Evolutionary conservation across 2,329 filamentous ascomycete species (phyloP), one percentile per base, ranked within the genome.

Genomic region (Trichoderma semiorbis): DNA sequence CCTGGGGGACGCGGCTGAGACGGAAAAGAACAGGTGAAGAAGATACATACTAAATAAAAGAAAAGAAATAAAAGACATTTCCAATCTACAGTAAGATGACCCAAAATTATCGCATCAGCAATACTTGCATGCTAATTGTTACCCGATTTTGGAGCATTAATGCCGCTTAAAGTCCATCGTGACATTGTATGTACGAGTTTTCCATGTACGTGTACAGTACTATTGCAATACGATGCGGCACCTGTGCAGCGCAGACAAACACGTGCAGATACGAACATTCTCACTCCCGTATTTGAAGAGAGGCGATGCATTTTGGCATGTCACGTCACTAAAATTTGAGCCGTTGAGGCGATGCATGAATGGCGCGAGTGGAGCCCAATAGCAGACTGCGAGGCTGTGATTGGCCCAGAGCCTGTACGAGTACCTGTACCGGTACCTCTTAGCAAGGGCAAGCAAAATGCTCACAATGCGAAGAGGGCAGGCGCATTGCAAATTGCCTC

Each of bases 301-400:
- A 39, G 32, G 64, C 47, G 24, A 57, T 57, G 64, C 47, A 67
- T 12, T 43, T 39, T 43, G 39, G 39, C 39, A 43, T 43, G 39
- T 43, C 39, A n/a, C 39, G 39, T n/a, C 39, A 43, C 36, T 39
- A 39, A 39, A 43, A 43, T 43, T n/a, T 18, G 39, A 24, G 18
- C 21, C 50, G 30, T 12, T 66, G 64, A 34, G 64, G 64, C 47
- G 18, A 53, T 57, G 64, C 64, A 67, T 55, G 50, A 66, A 66
- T 55, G 47, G 47, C 10, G 64, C 30, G 30, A 14, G 47, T 55
- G 64, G 47, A 21, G 3, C n/a, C 21, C 7, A 57, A 24, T 26
- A 14, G 28, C 12, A 14, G 21, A 16, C 14, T 6, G 6, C 3
- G 21, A 26, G 21, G 14, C 7, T 36, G 7, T 57, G 50, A 57